phyloP scores from a whole-genome alignment of 768 basidiomycete genomes.

The Coprinopsis marcescibilis region DNA sequence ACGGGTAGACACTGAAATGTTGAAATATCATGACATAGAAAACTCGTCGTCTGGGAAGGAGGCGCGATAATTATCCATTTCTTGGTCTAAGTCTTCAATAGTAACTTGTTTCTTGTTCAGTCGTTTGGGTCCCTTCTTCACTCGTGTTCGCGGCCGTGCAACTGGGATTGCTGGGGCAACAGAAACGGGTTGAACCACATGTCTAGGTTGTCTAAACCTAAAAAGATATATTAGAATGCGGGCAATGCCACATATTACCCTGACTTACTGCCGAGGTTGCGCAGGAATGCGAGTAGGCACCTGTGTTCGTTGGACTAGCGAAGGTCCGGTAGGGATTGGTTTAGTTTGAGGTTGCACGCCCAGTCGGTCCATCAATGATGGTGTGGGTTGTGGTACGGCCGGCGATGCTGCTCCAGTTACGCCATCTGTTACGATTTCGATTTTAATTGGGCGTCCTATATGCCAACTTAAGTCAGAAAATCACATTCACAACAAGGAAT shows the following conservation, averaged over 20 bases:
- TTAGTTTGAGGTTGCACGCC: too few relatives aligned
- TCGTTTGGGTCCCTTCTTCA: conserved; percentile 72
- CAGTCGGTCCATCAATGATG: conserved; percentile 8
- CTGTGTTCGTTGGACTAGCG: conserved; percentile 4
- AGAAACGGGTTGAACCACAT: too few relatives aligned
- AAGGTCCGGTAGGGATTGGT: conserved; percentile 4
- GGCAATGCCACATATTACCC: too few relatives aligned
- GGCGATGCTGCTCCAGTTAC: conserved; percentile 18
- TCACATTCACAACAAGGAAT: background rate
- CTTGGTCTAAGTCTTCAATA: conserved; percentile 60
- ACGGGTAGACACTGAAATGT: conserved; percentile 1
- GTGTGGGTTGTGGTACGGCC: background rate
- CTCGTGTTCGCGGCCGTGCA: conserved; percentile 36
- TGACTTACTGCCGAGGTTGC: too few relatives aligned
- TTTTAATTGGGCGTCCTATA: conserved; percentile 61
- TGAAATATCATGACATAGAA: background rate
- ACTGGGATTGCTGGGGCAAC: conserved; percentile 5
- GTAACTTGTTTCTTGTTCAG: conserved; percentile 52
- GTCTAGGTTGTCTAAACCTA: too few relatives aligned
- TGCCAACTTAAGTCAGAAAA: background rate
- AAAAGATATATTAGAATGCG: too few relatives aligned
- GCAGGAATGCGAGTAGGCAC: too few relatives aligned
- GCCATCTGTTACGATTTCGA: conserved; percentile 54
- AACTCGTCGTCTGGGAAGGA: conserved; percentile 11
- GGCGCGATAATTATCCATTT: conserved; percentile 78